These are phyloP conservation scores for Malus orientalis DNA, from an alignment of 306 rosid species.

Conservation along the genomic window DNA sequence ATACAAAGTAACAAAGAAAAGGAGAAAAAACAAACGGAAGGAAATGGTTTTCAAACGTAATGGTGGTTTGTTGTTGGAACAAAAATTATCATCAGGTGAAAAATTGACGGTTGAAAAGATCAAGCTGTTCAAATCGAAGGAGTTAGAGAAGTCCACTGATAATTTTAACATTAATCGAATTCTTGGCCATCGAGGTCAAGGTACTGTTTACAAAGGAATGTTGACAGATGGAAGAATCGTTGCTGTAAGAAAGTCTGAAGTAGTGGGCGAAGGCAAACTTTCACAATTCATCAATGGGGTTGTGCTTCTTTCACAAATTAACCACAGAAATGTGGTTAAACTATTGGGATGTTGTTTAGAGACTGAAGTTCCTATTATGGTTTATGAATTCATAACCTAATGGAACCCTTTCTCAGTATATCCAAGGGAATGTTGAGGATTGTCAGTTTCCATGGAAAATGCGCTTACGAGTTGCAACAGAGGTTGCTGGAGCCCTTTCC, in stretches of 20 bases:
- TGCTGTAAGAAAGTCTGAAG: constrained; percentile 2
- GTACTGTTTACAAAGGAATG: constrained; percentile 14
- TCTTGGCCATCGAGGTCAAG: constrained; percentile 17
- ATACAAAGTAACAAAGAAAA: background rate
- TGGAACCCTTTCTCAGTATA: too few species aligned
- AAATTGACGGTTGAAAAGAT: constrained; percentile 3
- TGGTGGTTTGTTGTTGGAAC: background rate
- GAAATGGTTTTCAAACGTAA: background rate
- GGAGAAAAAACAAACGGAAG: background rate
- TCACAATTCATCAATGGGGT: background rate
- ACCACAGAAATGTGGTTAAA: too few species aligned
- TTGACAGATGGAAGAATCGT: constrained; percentile 6
- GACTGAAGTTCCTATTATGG: too few species aligned
- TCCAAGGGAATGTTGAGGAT: too few species aligned
- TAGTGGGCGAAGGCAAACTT: background rate
- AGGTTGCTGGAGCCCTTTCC: too few species aligned
- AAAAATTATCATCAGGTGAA: background rate
- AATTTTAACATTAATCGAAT: constrained; percentile 1
- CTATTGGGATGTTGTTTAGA: too few species aligned
- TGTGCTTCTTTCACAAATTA: constrained; percentile 12
- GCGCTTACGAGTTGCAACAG: too few species aligned
- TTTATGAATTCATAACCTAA: too few species aligned
- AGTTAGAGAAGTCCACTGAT: background rate
- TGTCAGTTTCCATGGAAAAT: too few species aligned
- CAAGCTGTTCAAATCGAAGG: background rate